Conservation (phyloP, 140 eudicot genomes). For the Senecio squalidus region DNA sequence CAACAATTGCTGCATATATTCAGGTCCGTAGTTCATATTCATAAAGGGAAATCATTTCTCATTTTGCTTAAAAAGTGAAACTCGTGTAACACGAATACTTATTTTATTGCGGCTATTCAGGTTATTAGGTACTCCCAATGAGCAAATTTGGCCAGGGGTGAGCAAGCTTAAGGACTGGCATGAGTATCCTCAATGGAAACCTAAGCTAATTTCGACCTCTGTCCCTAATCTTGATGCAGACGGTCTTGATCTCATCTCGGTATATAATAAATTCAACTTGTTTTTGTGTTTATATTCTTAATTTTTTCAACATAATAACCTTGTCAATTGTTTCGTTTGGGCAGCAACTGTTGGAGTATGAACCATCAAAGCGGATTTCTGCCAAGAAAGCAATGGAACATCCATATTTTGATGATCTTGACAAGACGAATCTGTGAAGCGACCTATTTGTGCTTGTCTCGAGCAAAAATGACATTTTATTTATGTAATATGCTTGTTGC, state of each 20-base stretch:
- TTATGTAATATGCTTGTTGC: neutral
- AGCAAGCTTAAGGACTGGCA: slow-evolving; percentile 80
- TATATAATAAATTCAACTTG: slow-evolving; percentile 19
- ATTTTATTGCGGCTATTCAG: slow-evolving; percentile 20
- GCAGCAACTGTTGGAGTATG: slow-evolving; percentile 79
- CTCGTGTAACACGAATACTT: neutral
- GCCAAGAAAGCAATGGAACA: slow-evolving; percentile 92
- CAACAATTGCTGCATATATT: slow-evolving; percentile 94
- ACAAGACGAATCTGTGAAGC: slow-evolving; percentile 44
- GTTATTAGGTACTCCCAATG: slow-evolving; percentile 87
- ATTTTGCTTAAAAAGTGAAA: neutral
- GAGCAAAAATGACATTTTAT: slow-evolving; percentile 17
- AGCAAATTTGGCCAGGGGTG: slow-evolving; percentile 88
- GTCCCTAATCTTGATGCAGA: slow-evolving; percentile 57
- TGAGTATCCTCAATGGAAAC: slow-evolving; percentile 89
- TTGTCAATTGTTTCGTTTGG: neutral
- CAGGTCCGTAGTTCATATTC: slow-evolving; percentile 39
- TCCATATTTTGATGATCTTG: slow-evolving; percentile 77
- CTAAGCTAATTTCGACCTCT: slow-evolving; percentile 47
- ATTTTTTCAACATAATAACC: neutral
- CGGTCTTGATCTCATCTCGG: slow-evolving; percentile 61
- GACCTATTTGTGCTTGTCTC: slow-evolving; percentile 22
- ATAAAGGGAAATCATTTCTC: neutral
- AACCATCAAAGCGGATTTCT: slow-evolving; percentile 69
- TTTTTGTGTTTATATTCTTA: neutral